A percentile compares a stretch with the other conserved stretches of the same genome.
phyloP scores from a whole-genome alignment of 768 basidiomycete species.

The Russula griseocarnosa region DNA sequence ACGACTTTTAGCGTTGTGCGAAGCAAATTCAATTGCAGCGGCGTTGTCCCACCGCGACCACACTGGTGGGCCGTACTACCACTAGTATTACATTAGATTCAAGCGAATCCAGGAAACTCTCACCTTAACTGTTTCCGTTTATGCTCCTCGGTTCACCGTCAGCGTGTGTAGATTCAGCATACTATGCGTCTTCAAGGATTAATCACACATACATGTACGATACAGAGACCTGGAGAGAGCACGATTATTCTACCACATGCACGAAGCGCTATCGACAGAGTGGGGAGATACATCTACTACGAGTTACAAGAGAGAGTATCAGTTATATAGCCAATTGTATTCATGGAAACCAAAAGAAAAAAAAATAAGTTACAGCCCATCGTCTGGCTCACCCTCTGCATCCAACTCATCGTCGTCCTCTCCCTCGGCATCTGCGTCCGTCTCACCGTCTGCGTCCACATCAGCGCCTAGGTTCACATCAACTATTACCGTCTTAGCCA shows the following conservation, averaged over 20 bases:
- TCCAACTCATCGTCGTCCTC: slow-evolving; percentile 35
- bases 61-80: no score
- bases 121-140: neutral
- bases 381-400: slow-evolving; percentile 36
- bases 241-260: slow-evolving; percentile 8
- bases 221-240: slow-evolving; percentile 2
- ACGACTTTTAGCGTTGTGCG: no score
- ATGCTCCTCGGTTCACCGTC: neutral
- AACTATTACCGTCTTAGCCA: slow-evolving; percentile 4
- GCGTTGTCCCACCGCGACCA: no score
- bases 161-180: neutral
- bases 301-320: slow-evolving; percentile 20
- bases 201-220: slow-evolving; percentile 9
- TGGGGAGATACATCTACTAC: slow-evolving; percentile 21
- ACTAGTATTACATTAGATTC: no score
- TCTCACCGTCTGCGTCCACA: slow-evolving; percentile 41
- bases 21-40: no score
- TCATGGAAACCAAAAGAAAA: slow-evolving; percentile 11
- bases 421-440: slow-evolving; percentile 43
- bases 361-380: slow-evolving; percentile 27
- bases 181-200: neutral
- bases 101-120: no score
- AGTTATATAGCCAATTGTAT: slow-evolving; percentile 20
- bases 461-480: slow-evolving; percentile 10
- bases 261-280: slow-evolving; percentile 6